Conservation (phyloP, 2,329 filamentous ascomycete genomes). For the Orbilia javanica region DNA sequence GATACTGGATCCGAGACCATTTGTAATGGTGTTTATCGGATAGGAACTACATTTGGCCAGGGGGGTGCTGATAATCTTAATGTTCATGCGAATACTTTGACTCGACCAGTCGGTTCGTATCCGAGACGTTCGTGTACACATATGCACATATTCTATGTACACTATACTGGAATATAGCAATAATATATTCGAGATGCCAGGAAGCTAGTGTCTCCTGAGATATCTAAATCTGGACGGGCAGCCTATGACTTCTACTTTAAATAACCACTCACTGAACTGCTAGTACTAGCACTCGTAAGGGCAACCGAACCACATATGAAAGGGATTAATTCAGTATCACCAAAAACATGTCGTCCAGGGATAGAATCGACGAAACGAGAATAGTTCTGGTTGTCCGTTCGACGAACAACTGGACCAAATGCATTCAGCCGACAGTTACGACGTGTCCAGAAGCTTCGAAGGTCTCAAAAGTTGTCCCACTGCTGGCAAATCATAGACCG, state of each 20-base stretch:
- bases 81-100: not conserved
- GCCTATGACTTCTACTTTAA: not conserved
- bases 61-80: not conserved
- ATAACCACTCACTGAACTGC: not conserved
- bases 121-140: not conserved
- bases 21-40: not conserved
- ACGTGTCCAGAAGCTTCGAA: conserved; percentile 18
- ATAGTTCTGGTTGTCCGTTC: conserved; percentile 4
- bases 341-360: not conserved
- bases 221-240: not conserved
- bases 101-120: not conserved
- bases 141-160: not conserved
- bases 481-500: no score
- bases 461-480: not conserved
- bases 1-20: not conserved
- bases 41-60: no score
- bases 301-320: not conserved
- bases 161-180: no score
- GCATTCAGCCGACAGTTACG: conserved; percentile 12
- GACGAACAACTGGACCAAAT: conserved; percentile 7
- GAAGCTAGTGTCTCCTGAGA: no score
- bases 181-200: not conserved
- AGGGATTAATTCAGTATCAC: not conserved
- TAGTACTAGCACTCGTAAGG: not conserved
- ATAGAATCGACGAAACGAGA: conserved; percentile 15